These are phyloP conservation scores for Speleostelium caveatum DNA, from an alignment of 78 protist genomes.

Conservation along the genomic window DNA sequence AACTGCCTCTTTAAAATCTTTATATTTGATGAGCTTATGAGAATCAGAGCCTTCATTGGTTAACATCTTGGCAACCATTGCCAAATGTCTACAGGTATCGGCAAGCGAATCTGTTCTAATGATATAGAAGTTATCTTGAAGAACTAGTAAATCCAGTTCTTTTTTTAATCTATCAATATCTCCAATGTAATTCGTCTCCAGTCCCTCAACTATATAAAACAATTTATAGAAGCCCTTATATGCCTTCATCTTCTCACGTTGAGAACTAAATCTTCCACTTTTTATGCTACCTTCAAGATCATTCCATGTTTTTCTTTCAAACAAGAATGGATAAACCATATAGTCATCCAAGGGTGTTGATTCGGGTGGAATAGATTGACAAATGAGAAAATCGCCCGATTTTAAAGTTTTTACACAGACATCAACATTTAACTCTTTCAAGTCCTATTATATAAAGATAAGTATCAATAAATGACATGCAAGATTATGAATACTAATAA, in stretches of 20 bases:
- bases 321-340: slow-evolving; percentile 23
- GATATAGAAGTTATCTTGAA: slow-evolving; percentile 7
- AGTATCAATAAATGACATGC: too few relatives aligned
- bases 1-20: too few relatives aligned
- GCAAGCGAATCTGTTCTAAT: slow-evolving; percentile 11
- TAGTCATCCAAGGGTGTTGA: neutral
- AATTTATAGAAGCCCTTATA: neutral
- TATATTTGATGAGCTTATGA: neutral
- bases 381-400: slow-evolving; percentile 31
- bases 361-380: neutral
- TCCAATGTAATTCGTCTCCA: neutral
- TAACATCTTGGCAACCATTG: slow-evolving; percentile 42
- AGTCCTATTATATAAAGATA: neutral
- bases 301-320: slow-evolving; percentile 62
- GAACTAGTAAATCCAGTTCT: neutral
- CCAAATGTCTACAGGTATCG: slow-evolving; percentile 23
- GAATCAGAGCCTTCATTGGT: neutral
- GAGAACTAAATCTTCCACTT: neutral
- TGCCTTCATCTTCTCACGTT: slow-evolving; percentile 14
- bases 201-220: slow-evolving; percentile 48
- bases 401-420: neutral
- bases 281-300: neutral
- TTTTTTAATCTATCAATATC: neutral
- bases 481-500: too few relatives aligned
- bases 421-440: neutral